Conservation (phyloP, 352 stramenopile species). For the Globisporangium spiculum region DNA sequence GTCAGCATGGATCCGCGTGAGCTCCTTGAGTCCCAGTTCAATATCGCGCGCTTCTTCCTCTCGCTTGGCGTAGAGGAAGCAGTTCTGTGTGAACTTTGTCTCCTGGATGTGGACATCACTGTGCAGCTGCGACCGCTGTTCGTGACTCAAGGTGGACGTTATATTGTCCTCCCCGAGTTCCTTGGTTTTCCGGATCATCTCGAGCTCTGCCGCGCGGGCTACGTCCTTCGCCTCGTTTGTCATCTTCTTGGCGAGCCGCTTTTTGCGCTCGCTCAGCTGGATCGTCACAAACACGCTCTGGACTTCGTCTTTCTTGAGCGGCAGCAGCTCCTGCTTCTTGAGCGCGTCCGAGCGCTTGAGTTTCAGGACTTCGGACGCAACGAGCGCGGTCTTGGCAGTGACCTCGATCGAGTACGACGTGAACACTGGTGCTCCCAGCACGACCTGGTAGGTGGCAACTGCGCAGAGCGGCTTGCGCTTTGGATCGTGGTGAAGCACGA, state of each 20-base stretch:
- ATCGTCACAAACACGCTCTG: slow-evolving; percentile 70
- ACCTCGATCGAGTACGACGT: slow-evolving; percentile 73
- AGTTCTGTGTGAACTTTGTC: slow-evolving; percentile 52
- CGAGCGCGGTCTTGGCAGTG: slow-evolving; percentile 37
- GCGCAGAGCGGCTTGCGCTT: slow-evolving; percentile 41
- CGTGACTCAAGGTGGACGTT: slow-evolving; percentile 27
- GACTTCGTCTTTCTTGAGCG: slow-evolving; percentile 53
- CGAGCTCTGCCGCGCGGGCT: slow-evolving; percentile 42
- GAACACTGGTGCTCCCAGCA: slow-evolving; percentile 63
- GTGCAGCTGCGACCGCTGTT: slow-evolving; percentile 45
- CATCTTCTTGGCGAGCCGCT: slow-evolving; percentile 46
- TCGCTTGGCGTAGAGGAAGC: slow-evolving; percentile 67
- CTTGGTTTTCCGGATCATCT: slow-evolving; percentile 44
- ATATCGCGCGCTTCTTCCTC: slow-evolving; percentile 74
- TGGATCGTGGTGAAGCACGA: slow-evolving; percentile 67
- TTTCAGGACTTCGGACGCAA: slow-evolving; percentile 45
- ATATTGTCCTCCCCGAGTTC: slow-evolving; percentile 51
- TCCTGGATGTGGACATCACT: slow-evolving; percentile 32
- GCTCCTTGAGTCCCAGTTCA: slow-evolving; percentile 54
- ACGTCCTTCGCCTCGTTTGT: slow-evolving; percentile 46
- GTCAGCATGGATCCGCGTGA: slow-evolving; percentile 64
- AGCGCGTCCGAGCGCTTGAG: slow-evolving; percentile 50
- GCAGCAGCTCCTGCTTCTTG: slow-evolving; percentile 66
- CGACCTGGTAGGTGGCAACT: slow-evolving; percentile 65
- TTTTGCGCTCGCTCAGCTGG: slow-evolving; percentile 66